A percentile compares a stretch with the other conserved stretches of the same genome.
Evolutionary conservation across 1,284 basidiomycete genomes (phyloP).

Genomic region (Boletus mariae): DNA sequence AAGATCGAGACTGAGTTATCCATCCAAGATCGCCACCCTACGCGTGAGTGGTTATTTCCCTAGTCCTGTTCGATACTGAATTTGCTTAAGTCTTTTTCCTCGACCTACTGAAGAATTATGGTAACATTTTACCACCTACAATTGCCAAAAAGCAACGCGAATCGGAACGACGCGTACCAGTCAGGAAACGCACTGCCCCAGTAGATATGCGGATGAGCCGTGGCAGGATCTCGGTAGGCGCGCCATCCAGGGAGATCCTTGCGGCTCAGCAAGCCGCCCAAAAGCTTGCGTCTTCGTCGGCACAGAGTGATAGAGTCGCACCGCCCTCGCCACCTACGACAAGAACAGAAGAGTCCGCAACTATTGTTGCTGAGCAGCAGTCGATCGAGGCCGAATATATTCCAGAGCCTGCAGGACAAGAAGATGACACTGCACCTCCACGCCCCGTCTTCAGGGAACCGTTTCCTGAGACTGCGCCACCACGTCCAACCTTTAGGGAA

Average conservation of each 20-base stretch:
- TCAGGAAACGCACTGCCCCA: conserved; percentile 83
- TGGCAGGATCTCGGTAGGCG: conserved; percentile 64
- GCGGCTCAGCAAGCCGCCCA: conserved; percentile 67
- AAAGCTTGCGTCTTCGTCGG: conserved; percentile 34
- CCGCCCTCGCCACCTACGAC: background rate
- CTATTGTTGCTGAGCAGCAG: conserved; percentile 12
- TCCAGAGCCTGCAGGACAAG: conserved; percentile 17
- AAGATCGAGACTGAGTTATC: conserved; percentile 78
- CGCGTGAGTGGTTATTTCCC: conserved; percentile 43
- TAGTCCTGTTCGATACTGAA: conserved; percentile 1
- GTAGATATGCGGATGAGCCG: conserved; percentile 86
- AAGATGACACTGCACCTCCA: conserved; percentile 31
- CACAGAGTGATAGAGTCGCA: conserved; percentile 26
- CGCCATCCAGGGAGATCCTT: conserved; percentile 79
- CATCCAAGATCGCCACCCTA: conserved; percentile 82
- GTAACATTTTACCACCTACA: conserved; percentile 73
- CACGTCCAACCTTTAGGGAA: conserved; percentile 37
- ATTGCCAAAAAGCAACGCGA: conserved; percentile 83
- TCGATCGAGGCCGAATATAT: conserved; percentile 3
- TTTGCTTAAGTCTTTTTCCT: conserved; percentile 63
- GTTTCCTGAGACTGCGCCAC: conserved; percentile 34
- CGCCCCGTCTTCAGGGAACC: conserved; percentile 33
- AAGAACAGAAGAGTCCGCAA: conserved; percentile 8
- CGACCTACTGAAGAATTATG: conserved; percentile 80
- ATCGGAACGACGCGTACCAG: conserved; percentile 75